A percentile compares a stretch with the other conserved stretches of the same genome.
Evolutionary conservation across 257 asterid species (phyloP).

Genomic region (Rauvolfia tetraphylla): DNA sequence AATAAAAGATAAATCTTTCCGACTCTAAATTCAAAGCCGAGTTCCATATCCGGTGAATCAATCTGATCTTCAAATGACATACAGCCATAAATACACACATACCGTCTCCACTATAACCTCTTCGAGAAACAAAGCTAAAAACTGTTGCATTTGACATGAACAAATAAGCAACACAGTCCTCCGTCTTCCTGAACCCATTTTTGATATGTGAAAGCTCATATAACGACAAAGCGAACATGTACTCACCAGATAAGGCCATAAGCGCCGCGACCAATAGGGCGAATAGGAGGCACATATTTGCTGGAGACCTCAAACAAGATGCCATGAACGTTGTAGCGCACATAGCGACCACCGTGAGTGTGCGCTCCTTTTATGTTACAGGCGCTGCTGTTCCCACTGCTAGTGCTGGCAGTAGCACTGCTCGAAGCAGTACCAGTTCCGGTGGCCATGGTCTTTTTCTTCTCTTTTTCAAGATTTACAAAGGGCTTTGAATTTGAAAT

Average conservation of each 20-base stretch:
- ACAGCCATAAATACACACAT: background rate
- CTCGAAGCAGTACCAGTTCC: background rate
- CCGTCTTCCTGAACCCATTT: background rate
- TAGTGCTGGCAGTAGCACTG: background rate
- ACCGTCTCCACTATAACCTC: background rate
- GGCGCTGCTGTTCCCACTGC: background rate
- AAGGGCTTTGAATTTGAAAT: background rate
- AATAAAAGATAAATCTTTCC: background rate
- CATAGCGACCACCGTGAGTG: slow-evolving; percentile 67
- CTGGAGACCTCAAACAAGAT: slow-evolving; percentile 61
- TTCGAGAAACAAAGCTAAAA: background rate
- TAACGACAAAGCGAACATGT: background rate
- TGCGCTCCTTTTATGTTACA: slow-evolving; percentile 42
- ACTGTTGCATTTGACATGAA: background rate
- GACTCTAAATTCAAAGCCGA: background rate
- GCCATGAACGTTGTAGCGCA: slow-evolving; percentile 68
- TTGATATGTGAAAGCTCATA: background rate
- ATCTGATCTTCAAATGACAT: background rate
- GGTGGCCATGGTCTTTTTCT: background rate
- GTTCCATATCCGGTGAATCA: background rate
- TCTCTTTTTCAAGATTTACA: background rate
- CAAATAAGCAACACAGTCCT: too few species aligned
- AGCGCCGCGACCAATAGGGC: slow-evolving; percentile 92
- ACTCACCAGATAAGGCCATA: slow-evolving; percentile 83
- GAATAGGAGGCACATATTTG: slow-evolving; percentile 77